Evolutionary conservation across 208 protist genomes (phyloP), one percentile per base, ranked within the genome.

Genomic region (Kentomonas sorsogonicus): DNA sequence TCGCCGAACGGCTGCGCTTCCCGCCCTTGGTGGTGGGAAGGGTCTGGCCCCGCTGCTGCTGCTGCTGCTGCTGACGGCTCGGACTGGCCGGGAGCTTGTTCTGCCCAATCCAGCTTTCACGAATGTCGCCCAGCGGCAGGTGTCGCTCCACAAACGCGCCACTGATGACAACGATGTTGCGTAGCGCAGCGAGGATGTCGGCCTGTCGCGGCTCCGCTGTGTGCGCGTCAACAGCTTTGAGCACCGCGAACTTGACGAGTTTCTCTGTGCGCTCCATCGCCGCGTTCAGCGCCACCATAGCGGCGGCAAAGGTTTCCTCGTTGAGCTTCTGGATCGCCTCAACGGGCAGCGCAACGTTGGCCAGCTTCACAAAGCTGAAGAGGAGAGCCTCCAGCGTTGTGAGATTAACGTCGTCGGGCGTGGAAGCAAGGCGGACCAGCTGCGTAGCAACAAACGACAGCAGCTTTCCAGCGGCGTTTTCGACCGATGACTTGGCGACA

Each of bases 381-480:
- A 94, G 69, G 2, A 94, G 39, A 11, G 76, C 77, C 72, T 94
- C 88, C 25, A 92, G 58, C 2, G 71, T 78, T 40, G 74, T 72
- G 10, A 89, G 62, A 61, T 89, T 84, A 1, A 76, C 22, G 27
- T 34, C 59, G 15, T 44, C 45, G 34, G 31, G 52, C 15, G 59
- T 43, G 47, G 53, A 55, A 41, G 53, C 63, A 43, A 75, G 43
- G 16, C 67, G 53, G 2, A 0, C 36, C 10, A 76, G 39, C 33
- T 77, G 63, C 2, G 7, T 15, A 30, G 47, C 72, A 1, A 88
- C 66, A 31, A 60, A 78, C 22, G 61, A 52, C 56, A 86, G 75
- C n/a, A 89, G 52, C 52, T 71, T 78, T 20, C 77, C 69, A 0
- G 74, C 66, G 1, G 65, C 63, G 44, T 60, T 66, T 23, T 89